Evolutionary conservation across 108 stramenopile species (phyloP).

Genomic region (Tribonema minus): DNA sequence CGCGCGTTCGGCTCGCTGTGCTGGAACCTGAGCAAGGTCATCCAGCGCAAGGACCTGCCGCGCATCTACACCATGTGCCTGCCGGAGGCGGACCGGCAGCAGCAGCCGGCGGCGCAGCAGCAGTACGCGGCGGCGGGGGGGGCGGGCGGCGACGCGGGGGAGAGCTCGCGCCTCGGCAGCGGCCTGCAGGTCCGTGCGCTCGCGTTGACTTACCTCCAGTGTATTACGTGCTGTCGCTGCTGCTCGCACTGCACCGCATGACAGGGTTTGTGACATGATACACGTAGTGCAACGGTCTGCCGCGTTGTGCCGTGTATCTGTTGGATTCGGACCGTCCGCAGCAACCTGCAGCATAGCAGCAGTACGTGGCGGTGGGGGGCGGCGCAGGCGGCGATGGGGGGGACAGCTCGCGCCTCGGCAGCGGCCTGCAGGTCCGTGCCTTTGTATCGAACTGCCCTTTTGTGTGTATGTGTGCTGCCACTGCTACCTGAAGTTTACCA

Average conservation of each 20-base stretch:
- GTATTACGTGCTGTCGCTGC: too few species aligned
- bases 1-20: conserved; percentile 95
- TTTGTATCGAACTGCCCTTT: too few species aligned
- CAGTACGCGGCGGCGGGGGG: conserved; percentile 15
- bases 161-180: not conserved
- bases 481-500: too few species aligned
- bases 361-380: conserved; percentile 17
- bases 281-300: conserved; percentile 73
- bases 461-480: too few species aligned
- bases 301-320: conserved; percentile 95
- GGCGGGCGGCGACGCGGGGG: conserved; percentile 12
- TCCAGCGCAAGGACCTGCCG: conserved; percentile 77
- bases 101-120: too few species aligned
- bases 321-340: conserved; percentile 57
- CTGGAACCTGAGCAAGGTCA: conserved; percentile 94
- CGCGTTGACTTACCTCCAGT: too few species aligned
- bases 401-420: not conserved
- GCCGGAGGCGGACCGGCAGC: conserved; percentile 56
- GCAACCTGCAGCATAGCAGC: too few species aligned
- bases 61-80: conserved; percentile 98
- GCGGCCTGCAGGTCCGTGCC: conserved; percentile 36
- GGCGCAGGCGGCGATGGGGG: conserved; percentile 10
- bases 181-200: conserved; percentile 37
- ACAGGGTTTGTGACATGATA: too few species aligned
- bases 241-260: too few species aligned